Evolutionary conservation across 495 filamentous ascomycete genomes (phyloP), one percentile per base, ranked within the genome.

Genomic region (Physcia stellaris): DNA sequence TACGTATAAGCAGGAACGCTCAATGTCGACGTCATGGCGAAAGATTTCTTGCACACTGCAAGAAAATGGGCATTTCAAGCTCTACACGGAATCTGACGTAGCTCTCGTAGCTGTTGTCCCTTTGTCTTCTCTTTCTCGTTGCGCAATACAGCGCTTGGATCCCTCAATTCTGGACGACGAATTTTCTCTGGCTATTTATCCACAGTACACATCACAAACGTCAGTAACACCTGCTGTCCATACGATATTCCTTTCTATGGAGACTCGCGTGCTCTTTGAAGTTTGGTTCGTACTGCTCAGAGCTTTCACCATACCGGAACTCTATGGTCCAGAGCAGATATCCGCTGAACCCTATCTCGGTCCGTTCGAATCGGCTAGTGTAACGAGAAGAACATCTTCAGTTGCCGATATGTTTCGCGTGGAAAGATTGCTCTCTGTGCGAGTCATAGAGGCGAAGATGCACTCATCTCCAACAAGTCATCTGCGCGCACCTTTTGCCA

Each of bases 281-380:
- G 92, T 94, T 10, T 96, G 90, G 92, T 87, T 94, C 53, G 90
- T 94, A 6, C 67, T 99, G 19, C 53, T 99, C 19, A 73, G 87
- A 42, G 86, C 90, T 1, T 96, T 95, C 51, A 83, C 90, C 1
- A 82, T 92, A 34, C 92, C 92, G 6, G 88, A 96, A 52, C 66
- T 99, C 22, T 96, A 94, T 48, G 81, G 80, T 2, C 71, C 73
- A 10, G 59, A 66, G 36, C 51, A 56, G 31, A 41, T 51, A n/a
- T 20, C 37, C 3, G 37, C 12, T 6, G 41, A 50, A 20, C 28
- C 37, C 9, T 26, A 41, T 17, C 49, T 48, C 5, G 39, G 52
- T 7, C 41, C 54, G 29, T 13, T 41, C 5, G 39, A 48, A 12
- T 26, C 22, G 13, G 35, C 34, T 47, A 51, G n/a, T 56, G 62